Evolutionary conservation across 2,329 filamentous ascomycete genomes (phyloP).

Genomic region (Monilinia polystroma): DNA sequence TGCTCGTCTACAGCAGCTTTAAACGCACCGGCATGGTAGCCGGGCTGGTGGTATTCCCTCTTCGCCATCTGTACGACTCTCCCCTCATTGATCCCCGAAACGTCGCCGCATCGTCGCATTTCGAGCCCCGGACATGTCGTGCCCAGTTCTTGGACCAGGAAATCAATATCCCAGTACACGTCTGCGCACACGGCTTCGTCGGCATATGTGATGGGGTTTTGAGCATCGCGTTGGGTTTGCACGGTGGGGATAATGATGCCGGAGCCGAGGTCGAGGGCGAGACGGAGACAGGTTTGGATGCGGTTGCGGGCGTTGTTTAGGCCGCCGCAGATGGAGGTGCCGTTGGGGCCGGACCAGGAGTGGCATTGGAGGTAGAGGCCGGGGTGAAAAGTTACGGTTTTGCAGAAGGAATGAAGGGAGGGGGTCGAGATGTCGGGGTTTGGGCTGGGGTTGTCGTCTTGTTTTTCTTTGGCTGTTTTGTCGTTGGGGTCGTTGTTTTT

Average conservation of each 20-base stretch:
- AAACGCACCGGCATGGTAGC: slow-evolving; percentile 25
- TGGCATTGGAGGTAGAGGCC: slow-evolving; percentile 35
- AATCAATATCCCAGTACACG: slow-evolving; percentile 28
- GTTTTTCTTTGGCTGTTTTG: no score
- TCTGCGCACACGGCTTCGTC: slow-evolving; percentile 24
- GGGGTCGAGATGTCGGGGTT: no score
- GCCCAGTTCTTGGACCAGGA: slow-evolving; percentile 19
- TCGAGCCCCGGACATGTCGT: slow-evolving; percentile 28
- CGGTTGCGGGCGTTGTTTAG: slow-evolving; percentile 34
- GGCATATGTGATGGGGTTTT: slow-evolving; percentile 21
- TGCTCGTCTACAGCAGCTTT: not conserved
- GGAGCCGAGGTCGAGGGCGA: slow-evolving; percentile 32
- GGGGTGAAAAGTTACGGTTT: slow-evolving; percentile 27
- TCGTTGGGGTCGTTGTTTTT: no score
- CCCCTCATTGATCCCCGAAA: slow-evolving; percentile 24
- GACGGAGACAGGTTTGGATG: slow-evolving; percentile 32
- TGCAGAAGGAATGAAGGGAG: slow-evolving; percentile 23
- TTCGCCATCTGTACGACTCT: slow-evolving; percentile 15
- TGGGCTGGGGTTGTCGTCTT: no score
- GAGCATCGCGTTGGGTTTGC: slow-evolving; percentile 20
- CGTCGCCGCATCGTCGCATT: slow-evolving; percentile 28
- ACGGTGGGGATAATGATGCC: slow-evolving; percentile 31
- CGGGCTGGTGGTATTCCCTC: slow-evolving; percentile 16
- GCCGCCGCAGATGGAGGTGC: slow-evolving; percentile 29
- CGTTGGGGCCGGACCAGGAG: slow-evolving; percentile 25